A percentile compares a stretch with the other conserved stretches of the same genome.
Conservation (phyloP, 371 early-diverging fungal species). For the Lichtheimia hyalospora region DNA sequence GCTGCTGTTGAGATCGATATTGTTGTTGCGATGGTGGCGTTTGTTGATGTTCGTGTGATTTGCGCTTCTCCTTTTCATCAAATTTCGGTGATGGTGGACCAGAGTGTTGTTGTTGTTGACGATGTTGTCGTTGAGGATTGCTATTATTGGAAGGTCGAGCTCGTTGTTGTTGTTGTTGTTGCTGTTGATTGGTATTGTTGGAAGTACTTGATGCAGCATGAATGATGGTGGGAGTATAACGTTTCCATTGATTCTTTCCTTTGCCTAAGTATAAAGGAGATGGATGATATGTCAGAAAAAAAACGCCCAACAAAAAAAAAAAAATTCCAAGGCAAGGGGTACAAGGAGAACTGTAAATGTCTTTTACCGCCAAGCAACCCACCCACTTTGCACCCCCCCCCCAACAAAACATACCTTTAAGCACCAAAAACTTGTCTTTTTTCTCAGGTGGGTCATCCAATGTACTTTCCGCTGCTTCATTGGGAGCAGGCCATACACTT, state of each 20-base stretch:
- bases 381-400: no score
- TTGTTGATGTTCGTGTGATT: conserved; percentile 7
- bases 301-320: neutral
- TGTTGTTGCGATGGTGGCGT: neutral
- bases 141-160: neutral
- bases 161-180: conserved; percentile 14
- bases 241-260: conserved; percentile 63
- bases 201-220: conserved; percentile 44
- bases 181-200: conserved; percentile 11
- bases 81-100: no score
- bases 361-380: no score
- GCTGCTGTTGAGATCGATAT: conserved; percentile 1
- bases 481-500: conserved; percentile 47
- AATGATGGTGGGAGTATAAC: conserved; percentile 59
- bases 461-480: conserved; percentile 20
- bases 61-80: conserved; percentile 7
- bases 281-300: conserved; percentile 12
- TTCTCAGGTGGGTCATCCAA: conserved; percentile 15
- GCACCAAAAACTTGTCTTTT: conserved; percentile 36
- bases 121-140: neutral
- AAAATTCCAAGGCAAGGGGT: neutral
- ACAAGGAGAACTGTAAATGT: no score
- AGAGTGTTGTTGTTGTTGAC: neutral
- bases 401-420: conserved; percentile 8
- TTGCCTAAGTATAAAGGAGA: conserved; percentile 12